phyloP scores from a whole-genome alignment of 2,329 filamentous ascomycete species.

The Colletotrichum sp. region DNA sequence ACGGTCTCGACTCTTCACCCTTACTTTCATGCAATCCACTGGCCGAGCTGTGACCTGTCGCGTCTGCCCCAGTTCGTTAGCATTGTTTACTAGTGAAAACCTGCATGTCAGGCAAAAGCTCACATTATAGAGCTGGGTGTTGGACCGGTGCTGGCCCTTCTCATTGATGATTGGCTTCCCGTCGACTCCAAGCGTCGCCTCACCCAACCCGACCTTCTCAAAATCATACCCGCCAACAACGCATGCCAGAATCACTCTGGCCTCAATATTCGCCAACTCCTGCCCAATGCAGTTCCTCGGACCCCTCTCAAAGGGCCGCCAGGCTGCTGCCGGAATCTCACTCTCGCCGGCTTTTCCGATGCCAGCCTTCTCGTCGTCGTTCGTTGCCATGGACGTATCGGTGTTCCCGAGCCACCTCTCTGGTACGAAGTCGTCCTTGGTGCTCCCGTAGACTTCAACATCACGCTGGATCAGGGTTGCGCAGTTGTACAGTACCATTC shows the following conservation, averaged over 20 bases:
- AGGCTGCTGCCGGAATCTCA: constrained; percentile 42
- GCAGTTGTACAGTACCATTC: constrained; percentile 38
- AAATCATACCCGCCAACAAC: constrained; percentile 23
- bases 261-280: constrained; percentile 59
- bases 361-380: constrained; percentile 9
- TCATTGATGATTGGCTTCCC: constrained; percentile 17
- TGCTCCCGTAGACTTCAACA: constrained; percentile 36
- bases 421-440: constrained; percentile 39
- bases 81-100: neutral
- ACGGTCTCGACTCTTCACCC: constrained; percentile 6
- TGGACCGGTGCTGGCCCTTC: constrained; percentile 17
- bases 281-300: constrained; percentile 61
- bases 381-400: constrained; percentile 28
- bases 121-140: constrained; percentile 22
- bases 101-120: neutral
- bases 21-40: constrained; percentile 16
- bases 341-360: neutral
- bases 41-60: constrained; percentile 23
- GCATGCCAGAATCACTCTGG: constrained; percentile 49
- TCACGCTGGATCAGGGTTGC: constrained; percentile 39
- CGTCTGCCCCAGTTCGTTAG: neutral
- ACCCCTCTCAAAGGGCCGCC: constrained; percentile 59
- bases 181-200: constrained; percentile 13
- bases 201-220: constrained; percentile 22
- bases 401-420: constrained; percentile 43